Base-by-base conservation (phyloP, 352 stramenopile species). In the Phytophthora vignae region DNA sequence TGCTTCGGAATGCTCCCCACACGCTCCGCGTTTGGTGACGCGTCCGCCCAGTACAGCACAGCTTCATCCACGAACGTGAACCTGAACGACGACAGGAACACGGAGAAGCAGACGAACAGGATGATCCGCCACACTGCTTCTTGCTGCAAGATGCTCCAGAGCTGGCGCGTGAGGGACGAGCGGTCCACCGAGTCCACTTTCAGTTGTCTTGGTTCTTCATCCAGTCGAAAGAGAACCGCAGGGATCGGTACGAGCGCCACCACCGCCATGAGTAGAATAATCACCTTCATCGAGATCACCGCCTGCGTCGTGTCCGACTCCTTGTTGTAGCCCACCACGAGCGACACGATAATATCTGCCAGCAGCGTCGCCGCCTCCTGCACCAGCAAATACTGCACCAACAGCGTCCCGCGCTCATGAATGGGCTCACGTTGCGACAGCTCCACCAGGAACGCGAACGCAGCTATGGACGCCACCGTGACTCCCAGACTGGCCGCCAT, bases 91-190 rank as follows among this genome's bases (percentile, higher is more conserved):
- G 84, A 67, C 38, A 91, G 57, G 52, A 94, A 90, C 12, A 90
- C 77, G 2, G 69, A 75, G 17, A 69, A 74, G 63, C 84, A 91
- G 67, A 92, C 84, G 60, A 92, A 93, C 15, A 91, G 60, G 42
- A 94, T 77, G 44, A 92, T 89, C 11, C 84, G 87, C 81, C 83
- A 94, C 31, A 92, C 85, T 0, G 84, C 84, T 40, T 94, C 73
- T 72, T 94, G 85, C 75, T 94, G 85, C 7, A 94, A 62, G 52
- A 91, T 90, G 33, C 78, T 87, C 85, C 87, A 93, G 12, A 94
- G 66, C 70, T 90, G 83, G 27, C 82, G 79, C 19, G 76, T 75
- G 31, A 92, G 78, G 19, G 84, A 90, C 15, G 66, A 78, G 8
- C 85, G 83, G 61, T 91, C 84, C 2, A 91, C 73, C 15, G 82